Percentiles rank a stretch among this genome's conserved stretches.
These are phyloP conservation scores for Abrus precatorius DNA, from an alignment of 306 rosid species.

Conservation along the genomic window DNA sequence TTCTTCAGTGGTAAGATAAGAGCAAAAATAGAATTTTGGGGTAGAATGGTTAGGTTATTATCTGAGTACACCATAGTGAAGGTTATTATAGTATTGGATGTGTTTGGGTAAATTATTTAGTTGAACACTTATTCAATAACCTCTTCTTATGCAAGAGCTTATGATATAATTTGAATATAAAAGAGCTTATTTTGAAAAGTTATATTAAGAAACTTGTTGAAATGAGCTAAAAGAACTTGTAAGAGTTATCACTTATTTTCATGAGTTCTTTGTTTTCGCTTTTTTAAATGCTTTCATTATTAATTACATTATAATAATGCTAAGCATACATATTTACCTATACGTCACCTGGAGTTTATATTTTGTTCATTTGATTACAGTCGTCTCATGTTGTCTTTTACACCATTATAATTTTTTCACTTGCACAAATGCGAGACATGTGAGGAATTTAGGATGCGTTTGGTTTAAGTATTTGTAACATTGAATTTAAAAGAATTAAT, in stretches of 20 bases:
- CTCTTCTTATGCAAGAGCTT: too few species aligned
- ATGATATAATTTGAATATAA: too few species aligned
- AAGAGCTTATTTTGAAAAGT: too few species aligned
- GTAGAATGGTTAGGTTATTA: conserved; percentile 6
- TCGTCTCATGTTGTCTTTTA: background rate
- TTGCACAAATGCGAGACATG: background rate
- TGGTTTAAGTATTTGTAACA: too few species aligned
- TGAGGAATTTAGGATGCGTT: background rate
- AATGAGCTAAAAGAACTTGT: too few species aligned
- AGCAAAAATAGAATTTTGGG: conserved; percentile 25
- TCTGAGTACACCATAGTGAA: background rate
- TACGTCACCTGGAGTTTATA: background rate
- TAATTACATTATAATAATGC: background rate
- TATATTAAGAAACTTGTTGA: too few species aligned
- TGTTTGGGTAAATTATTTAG: too few species aligned
- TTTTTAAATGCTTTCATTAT: too few species aligned
- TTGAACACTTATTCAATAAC: too few species aligned
- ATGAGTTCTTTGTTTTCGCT: too few species aligned
- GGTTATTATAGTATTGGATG: background rate
- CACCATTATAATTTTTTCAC: background rate
- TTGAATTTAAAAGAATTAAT: background rate
- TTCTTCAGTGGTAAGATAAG: conserved; percentile 13
- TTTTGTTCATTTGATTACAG: background rate
- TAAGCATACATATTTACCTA: background rate
- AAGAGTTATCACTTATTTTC: too few species aligned